Percentiles rank a stretch among this genome's conserved stretches.
Evolutionary conservation across 176 grass and related monocot species (phyloP).

Genomic region (Bolboschoenus planiculmis): DNA sequence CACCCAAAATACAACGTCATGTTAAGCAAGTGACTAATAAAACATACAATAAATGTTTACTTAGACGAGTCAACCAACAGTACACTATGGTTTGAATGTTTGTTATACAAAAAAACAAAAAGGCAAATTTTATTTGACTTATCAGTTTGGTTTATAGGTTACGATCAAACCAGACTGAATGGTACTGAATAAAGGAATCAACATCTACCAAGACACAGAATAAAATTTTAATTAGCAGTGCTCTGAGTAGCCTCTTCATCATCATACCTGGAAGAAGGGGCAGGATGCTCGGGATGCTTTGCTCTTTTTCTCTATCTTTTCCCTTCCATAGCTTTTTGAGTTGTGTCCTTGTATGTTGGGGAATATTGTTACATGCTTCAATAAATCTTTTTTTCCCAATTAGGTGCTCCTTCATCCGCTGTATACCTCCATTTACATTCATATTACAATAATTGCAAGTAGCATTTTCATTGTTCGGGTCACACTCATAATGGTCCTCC

Average conservation of each 20-base stretch:
- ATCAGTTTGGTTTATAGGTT: neutral
- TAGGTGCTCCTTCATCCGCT: neutral
- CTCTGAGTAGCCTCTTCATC: neutral
- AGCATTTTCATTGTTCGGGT: neutral
- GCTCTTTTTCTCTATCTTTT: neutral
- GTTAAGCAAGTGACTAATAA: neutral
- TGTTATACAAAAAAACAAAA: neutral
- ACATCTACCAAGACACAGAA: neutral
- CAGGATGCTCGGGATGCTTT: neutral
- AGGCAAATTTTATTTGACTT: neutral
- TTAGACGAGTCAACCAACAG: neutral
- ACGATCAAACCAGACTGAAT: neutral
- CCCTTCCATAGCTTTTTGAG: neutral
- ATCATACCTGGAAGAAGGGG: constrained; percentile 5
- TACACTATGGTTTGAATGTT: neutral
- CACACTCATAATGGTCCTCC: neutral
- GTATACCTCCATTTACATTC: neutral
- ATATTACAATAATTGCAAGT: neutral
- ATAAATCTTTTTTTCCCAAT: neutral
- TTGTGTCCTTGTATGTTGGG: neutral
- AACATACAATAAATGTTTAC: neutral
- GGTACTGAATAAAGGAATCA: neutral
- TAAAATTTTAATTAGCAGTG: neutral
- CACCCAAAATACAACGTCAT: neutral
- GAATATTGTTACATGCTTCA: neutral